Percentiles rank a stretch among this genome's conserved stretches.
Conservation (phyloP, 2,329 filamentous ascomycete species). For the Paramyrothecium sp. region DNA sequence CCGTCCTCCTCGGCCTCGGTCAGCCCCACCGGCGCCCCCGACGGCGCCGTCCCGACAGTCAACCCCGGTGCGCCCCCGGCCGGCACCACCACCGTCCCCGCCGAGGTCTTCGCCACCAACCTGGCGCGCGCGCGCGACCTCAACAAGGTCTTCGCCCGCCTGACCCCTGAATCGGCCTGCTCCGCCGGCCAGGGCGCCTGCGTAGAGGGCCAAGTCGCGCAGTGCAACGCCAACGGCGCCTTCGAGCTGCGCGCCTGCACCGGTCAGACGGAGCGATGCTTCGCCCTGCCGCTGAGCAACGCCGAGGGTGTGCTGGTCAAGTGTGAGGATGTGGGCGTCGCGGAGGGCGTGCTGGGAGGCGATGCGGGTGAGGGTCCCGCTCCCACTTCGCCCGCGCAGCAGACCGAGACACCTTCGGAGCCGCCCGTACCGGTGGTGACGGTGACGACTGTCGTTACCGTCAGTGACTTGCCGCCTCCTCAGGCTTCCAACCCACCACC, state of each 20-base stretch:
- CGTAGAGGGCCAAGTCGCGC: conserved; percentile 46
- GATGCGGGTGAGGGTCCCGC: conserved; percentile 6
- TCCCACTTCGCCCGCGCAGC: not conserved
- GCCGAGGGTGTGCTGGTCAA: conserved; percentile 46
- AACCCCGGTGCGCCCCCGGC: conserved; percentile 29
- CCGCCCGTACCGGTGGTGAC: conserved; percentile 22
- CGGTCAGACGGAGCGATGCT: conserved; percentile 37
- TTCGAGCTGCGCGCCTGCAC: conserved; percentile 41
- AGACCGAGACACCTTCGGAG: not conserved
- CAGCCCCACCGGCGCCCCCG: conserved; percentile 33
- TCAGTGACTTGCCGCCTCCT: conserved; percentile 17
- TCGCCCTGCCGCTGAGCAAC: conserved; percentile 52
- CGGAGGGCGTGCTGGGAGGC: conserved; percentile 39
- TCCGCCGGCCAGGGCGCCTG: conserved; percentile 47
- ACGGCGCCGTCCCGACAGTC: conserved; percentile 40
- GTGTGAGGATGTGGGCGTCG: conserved; percentile 41
- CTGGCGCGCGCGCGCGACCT: conserved; percentile 41
- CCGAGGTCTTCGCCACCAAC: conserved; percentile 42
- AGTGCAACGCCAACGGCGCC: conserved; percentile 37
- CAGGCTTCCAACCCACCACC: conserved; percentile 1
- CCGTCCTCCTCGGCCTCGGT: conserved; percentile 17
- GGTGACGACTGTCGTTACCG: conserved; percentile 25
- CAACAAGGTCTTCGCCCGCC: conserved; percentile 45
- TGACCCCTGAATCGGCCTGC: conserved; percentile 48
- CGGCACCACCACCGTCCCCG: conserved; percentile 37